Evolutionary conservation across 2,329 filamentous ascomycete genomes (phyloP).

Genomic region (Pochonia chlamydosporia): DNA sequence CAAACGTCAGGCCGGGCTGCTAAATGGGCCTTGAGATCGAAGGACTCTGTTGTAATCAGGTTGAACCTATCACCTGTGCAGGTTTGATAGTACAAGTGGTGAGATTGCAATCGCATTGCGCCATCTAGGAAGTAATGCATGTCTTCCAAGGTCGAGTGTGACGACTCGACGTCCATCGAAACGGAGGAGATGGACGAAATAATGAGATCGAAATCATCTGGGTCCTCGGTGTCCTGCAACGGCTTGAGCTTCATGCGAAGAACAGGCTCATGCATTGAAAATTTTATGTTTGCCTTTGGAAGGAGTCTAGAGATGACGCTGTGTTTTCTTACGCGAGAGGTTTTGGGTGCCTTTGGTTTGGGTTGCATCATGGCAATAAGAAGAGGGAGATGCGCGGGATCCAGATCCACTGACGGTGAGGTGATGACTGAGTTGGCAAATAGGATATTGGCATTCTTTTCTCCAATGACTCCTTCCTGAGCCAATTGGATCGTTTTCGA

Average conservation of each 20-base stretch:
- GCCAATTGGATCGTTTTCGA: conserved; percentile 87
- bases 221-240: conserved; percentile 55
- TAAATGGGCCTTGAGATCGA: conserved; percentile 81
- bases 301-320: conserved; percentile 82
- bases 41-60: conserved; percentile 77
- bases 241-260: conserved; percentile 83
- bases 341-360: conserved; percentile 30
- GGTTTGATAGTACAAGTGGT: conserved; percentile 92
- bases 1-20: conserved; percentile 81
- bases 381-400: conserved; percentile 85
- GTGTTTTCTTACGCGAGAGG: conserved; percentile 46
- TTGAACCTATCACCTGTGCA: conserved; percentile 77
- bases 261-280: conserved; percentile 95
- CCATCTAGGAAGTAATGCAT: conserved; percentile 82
- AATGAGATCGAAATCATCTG: conserved; percentile 87
- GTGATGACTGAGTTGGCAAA: conserved; percentile 96
- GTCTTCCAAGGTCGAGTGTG: conserved; percentile 80
- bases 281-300: conserved; percentile 89
- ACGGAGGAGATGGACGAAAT: conserved; percentile 94
- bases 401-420: conserved; percentile 88
- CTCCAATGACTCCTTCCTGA: conserved; percentile 63
- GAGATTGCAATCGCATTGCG: conserved; percentile 75
- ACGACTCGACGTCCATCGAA: conserved; percentile 88
- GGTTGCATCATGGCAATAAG: conserved; percentile 69
- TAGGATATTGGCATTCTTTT: conserved; percentile 91